Conservation (phyloP, 1,284 basidiomycete species). For the Cryptococcus sp. region DNA sequence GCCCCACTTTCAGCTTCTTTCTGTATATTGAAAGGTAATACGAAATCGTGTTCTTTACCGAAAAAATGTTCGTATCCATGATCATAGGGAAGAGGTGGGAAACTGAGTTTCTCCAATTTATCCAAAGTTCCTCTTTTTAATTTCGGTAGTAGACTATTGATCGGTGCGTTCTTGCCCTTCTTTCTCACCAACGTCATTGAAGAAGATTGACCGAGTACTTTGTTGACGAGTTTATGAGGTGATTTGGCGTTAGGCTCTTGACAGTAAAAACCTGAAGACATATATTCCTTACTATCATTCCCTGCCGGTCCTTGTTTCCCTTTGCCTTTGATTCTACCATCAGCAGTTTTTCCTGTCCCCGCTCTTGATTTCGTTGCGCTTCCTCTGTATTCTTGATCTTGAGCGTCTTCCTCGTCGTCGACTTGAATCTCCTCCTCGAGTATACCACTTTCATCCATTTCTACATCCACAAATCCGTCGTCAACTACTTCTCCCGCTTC, state of each 20-base stretch:
- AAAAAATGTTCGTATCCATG: constrained; percentile 34
- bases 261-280: constrained; percentile 38
- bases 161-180: background rate
- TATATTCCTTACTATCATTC: constrained; percentile 28
- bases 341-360: constrained; percentile 1
- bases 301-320: background rate
- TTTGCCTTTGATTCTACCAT: constrained; percentile 2
- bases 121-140: background rate
- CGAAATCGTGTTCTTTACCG: constrained; percentile 38
- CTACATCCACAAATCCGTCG: background rate
- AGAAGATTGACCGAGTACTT: constrained; percentile 15
- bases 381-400: too few relatives aligned
- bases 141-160: background rate
- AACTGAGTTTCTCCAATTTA: constrained; percentile 9
- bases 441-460: background rate
- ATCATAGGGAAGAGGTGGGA: constrained; percentile 40
- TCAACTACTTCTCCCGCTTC: background rate
- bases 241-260: constrained; percentile 27
- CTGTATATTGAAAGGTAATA: constrained; percentile 43
- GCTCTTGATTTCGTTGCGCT: background rate
- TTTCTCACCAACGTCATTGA: constrained; percentile 1
- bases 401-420: background rate
- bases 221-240: constrained; percentile 25
- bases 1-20: constrained; percentile 42
- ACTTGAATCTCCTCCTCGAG: background rate